These are phyloP conservation scores for Xylaria digitata DNA, from an alignment of 2,329 filamentous ascomycete species.

Conservation along the genomic window DNA sequence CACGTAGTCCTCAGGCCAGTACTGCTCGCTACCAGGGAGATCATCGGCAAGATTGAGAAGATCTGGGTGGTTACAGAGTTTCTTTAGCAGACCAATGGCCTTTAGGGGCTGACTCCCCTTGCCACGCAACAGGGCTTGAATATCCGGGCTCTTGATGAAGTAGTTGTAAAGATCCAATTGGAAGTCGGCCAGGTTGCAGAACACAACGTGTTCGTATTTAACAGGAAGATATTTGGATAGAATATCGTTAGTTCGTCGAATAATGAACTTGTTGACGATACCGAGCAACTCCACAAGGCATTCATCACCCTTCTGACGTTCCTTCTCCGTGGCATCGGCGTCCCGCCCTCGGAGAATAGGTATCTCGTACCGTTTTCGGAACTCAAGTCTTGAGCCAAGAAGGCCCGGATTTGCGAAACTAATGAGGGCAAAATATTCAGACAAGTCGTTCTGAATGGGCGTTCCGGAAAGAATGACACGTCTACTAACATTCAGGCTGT, in stretches of 20 bases:
- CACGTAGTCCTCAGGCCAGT: slow-evolving; percentile 87
- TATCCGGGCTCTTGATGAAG: slow-evolving; percentile 95
- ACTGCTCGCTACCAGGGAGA: slow-evolving; percentile 84
- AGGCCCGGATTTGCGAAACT: slow-evolving; percentile 97
- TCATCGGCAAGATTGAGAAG: slow-evolving; percentile 85
- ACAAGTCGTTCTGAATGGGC: slow-evolving; percentile 98
- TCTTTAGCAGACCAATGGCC: slow-evolving; percentile 96
- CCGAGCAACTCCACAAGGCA: slow-evolving; percentile 82
- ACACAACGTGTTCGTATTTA: slow-evolving; percentile 99
- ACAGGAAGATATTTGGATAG: slow-evolving; percentile 96
- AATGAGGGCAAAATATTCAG: slow-evolving; percentile 94
- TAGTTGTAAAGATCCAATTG: slow-evolving; percentile 95
- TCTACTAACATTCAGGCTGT: slow-evolving; percentile 87
- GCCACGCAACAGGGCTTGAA: slow-evolving; percentile 88
- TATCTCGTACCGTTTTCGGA: slow-evolving; percentile 92
- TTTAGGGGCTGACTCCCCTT: slow-evolving; percentile 97
- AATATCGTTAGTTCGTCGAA: slow-evolving; percentile 96
- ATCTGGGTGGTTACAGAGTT: slow-evolving; percentile 98
- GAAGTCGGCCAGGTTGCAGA: slow-evolving; percentile 94
- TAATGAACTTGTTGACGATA: slow-evolving; percentile 98
- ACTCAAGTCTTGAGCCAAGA: slow-evolving; percentile 87
- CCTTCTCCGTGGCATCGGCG: slow-evolving; percentile 85
- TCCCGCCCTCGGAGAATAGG: slow-evolving; percentile 93
- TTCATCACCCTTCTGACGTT: slow-evolving; percentile 84
- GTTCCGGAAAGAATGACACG: slow-evolving; percentile 96